Base-by-base conservation (phyloP, 2,329 filamentous ascomycete genomes). In the Apiospora malaysiana region DNA sequence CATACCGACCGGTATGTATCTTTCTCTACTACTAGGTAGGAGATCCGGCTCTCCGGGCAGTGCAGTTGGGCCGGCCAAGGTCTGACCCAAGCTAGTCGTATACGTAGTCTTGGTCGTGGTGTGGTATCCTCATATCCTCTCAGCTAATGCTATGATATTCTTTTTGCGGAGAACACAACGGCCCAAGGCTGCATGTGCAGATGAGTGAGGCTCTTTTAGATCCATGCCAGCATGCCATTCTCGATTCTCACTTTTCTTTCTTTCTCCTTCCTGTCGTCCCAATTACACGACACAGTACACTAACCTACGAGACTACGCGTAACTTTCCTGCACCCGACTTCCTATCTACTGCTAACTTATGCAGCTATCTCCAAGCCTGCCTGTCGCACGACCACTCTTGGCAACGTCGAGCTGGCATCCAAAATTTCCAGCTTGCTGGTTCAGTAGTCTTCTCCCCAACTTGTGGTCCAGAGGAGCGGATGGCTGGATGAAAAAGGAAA, bases 161-260 rank as follows among this genome's bases (percentile, higher is more conserved):
- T 14, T 63, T 10, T 63, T n/a, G 56, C 21, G 56, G 56, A 63
- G 56, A 40, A 63, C 56, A 40, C 56, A 63, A 63, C 56, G 56
- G 56, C 56, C 56, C n/a, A 63, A 63, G 56, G 56, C 56, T 63
- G 56, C 56, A 63, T 63, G 56, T 40, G 56, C 27, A 63, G 56
- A 63, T 63, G n/a, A 63, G 32, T 63, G 56, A 63, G 56, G 56
- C 56, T 63, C 56, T 63, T 63, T 63, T 40, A 59, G 51, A 59
- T 21, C 51, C 51, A 59, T 59, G 51, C 51, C 18, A 37, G 25
- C 51, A 59, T 59, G 51, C 51, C 18, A 37, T 63, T 63, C 45
- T 47, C 45, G 23, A 47, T 47, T n/a, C 46, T 32, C 14, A 40
- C n/a, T 21, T 40, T 21, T 18, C 12, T 27, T 25, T 32, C 32